phyloP scores from a whole-genome alignment of 2,329 filamentous ascomycete genomes.

The Fusarium sp. region DNA sequence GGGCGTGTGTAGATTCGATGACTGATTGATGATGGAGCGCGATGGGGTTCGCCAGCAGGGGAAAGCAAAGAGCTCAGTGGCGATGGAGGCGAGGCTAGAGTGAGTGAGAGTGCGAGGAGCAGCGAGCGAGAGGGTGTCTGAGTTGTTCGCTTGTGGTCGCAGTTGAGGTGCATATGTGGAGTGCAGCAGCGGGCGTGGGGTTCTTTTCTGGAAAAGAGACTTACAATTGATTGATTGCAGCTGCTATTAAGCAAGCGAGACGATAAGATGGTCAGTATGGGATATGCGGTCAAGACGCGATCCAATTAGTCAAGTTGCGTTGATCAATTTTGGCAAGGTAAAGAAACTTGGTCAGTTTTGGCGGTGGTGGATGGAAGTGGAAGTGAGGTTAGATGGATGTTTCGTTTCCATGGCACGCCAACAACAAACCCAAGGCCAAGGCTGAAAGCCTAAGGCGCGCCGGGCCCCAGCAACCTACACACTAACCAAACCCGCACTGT shows the following conservation, averaged over 20 bases:
- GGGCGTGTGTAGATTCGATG: conserved; percentile 25
- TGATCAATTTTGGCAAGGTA: not conserved
- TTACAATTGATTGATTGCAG: conserved; percentile 14
- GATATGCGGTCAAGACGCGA: conserved; percentile 26
- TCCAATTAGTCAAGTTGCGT: not conserved
- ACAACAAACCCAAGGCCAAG: conserved; percentile 16
- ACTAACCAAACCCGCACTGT: not conserved
- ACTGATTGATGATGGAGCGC: conserved; percentile 16
- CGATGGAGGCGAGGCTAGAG: conserved; percentile 16
- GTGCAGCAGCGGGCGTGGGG: conserved; percentile 48
- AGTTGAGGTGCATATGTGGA: conserved; percentile 45
- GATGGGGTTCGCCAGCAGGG: conserved; percentile 29
- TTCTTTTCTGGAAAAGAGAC: conserved; percentile 46
- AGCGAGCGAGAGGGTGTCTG: conserved; percentile 45
- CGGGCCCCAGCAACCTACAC: not conserved
- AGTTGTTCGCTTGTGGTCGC: conserved; percentile 45
- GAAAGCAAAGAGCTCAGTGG: conserved; percentile 15
- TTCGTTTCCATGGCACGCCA: conserved; percentile 22
- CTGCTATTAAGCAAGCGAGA: conserved; percentile 15
- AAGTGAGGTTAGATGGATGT: conserved; percentile 3
- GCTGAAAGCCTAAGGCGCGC: conserved; percentile 21
- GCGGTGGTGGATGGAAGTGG: not conserved
- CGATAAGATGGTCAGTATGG: conserved; percentile 15
- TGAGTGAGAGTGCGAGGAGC: conserved; percentile 18
- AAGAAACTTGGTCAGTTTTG: conserved; percentile 9